A percentile compares a stretch with the other conserved stretches of the same genome.
Evolutionary conservation across 78 protist species (phyloP).

Genomic region (Dictyostelium brefeldianum): DNA sequence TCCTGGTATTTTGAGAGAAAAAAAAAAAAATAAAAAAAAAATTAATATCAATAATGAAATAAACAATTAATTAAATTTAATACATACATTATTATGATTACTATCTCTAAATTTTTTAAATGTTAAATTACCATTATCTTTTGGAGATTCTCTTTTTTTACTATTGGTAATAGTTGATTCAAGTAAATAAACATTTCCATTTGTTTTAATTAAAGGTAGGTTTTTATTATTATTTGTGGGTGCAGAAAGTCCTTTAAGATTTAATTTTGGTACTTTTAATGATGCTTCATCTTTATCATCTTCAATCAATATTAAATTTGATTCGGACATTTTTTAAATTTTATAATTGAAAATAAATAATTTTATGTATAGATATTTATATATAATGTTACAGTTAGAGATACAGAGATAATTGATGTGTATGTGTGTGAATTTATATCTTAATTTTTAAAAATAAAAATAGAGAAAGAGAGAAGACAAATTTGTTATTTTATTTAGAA

Average conservation of each 20-base stretch:
- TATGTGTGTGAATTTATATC: not conserved
- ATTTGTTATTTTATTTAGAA: too few species aligned
- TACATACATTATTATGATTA: not conserved
- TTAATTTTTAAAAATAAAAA: too few species aligned
- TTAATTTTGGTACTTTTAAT: conserved; percentile 5
- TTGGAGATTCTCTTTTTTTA: conserved; percentile 19
- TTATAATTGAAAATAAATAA: too few species aligned
- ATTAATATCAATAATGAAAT: not conserved
- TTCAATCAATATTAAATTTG: not conserved
- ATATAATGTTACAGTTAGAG: not conserved
- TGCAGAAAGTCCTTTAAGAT: not conserved
- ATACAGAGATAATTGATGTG: too few species aligned
- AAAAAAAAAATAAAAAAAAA: not conserved
- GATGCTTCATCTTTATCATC: not conserved
- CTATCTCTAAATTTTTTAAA: conserved; percentile 10
- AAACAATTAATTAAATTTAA: not conserved
- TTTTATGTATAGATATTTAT: too few species aligned
- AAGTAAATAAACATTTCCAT: not conserved
- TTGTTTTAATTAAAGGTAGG: not conserved
- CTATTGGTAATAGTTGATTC: conserved; percentile 1
- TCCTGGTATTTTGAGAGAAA: not conserved
- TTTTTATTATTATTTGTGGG: not conserved
- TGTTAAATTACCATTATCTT: not conserved
- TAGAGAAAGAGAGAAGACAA: too few species aligned
- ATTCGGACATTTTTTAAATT: not conserved